Base-by-base conservation (phyloP, 2,329 filamentous ascomycete species). In the Massarina eburnea region DNA sequence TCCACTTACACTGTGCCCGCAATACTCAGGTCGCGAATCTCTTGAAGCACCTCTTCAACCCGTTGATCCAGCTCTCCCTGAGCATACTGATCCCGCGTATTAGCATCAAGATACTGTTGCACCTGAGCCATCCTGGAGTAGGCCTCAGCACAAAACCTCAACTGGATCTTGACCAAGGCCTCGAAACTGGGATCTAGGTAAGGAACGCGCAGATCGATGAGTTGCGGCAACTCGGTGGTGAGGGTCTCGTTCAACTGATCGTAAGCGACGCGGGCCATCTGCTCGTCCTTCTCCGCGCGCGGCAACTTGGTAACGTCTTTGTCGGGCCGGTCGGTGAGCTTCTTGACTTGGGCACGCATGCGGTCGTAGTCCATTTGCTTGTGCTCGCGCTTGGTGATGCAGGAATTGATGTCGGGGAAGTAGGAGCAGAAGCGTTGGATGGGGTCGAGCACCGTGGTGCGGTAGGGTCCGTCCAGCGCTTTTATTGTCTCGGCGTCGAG, bases 121-220 rank as follows among this genome's bases (percentile, higher is more conserved):
- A 99, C 95, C 76, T 99, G 95, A 20, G 95, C 94, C 94, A 99
- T 99, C 38, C 94, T 81, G 51, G 86, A 91, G 73, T 99, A 99
- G 1, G 94, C 94, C 75, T 99, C 94, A 7, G 95, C 94, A 65
- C 95, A 99, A 77, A 99, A 99, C 29, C 94, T 82, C 62, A 99
- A 73, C 76, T 99, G 94, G 58, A 99, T 99, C 79, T 99, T 99
- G 70, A 99, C 94, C 41, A 99, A 83, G 0, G 95, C 94, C 74
- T 99, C 94, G 67, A 99, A 99, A 51, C 86, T 92, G 0, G 95
- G 95, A 64, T 99, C 94, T 46, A 99, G 83, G 68, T 99, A 99
- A 0, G 95, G 95, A 12, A 99, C 94, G 45, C 94, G 88, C 51
- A 99, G 80, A 67, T 99, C 94, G 71, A 99, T 97, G 42, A 99